Evolutionary conservation across 371 early-diverging fungal genomes (phyloP), one percentile per base, ranked within the genome.

Genomic region (Dinochytrium kinnereticum): DNA sequence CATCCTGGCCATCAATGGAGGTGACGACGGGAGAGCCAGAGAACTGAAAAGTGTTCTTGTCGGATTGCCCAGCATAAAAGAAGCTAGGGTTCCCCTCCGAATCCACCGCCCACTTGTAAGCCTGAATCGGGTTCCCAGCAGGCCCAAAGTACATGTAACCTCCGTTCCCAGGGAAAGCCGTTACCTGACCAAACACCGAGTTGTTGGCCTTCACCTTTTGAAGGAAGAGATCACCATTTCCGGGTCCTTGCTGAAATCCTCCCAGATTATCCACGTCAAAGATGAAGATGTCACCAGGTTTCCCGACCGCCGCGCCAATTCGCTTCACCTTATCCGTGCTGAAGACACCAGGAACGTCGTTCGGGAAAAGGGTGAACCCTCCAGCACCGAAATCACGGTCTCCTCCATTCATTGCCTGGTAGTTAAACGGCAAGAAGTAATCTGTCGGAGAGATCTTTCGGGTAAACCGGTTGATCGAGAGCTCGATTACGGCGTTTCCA

Each of bases 311-410:
- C 37, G 49, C 40, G 21, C 59, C 24, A 0, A 73, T 28, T 3
- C 44, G 51, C 53, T 50, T n/a, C 13, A 44, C 68, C 10, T 10
- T n/a, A 1, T 57, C 51, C 0, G 68, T 66, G 24, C 21, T 39
- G 26, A 73, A 68, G 57, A 57, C 24, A 7, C 44, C 57, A 57
- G 57, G 31, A n/a, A 30, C 31, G 57, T 5, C 24, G 10, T 57
- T n/a, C 26, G 73, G 73, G 19, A 73, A 66, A 1, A 73, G 7
- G 5, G 66, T 36, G 0, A 50, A 38, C 1, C 68, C 72, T 0
- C 73, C 73, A 2, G 73, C 28, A 2, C 73, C 73, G 33, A 67
- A 73, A 38, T 73, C 73, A 2, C 26, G 34, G 33, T 68, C 68
- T n/a, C 34, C 59, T 1, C 51, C 37, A 49, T 73, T 66, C 36